Evolutionary conservation across 805 yeast genomes (phyloP).

Genomic region (Pichia membranifaciens): DNA sequence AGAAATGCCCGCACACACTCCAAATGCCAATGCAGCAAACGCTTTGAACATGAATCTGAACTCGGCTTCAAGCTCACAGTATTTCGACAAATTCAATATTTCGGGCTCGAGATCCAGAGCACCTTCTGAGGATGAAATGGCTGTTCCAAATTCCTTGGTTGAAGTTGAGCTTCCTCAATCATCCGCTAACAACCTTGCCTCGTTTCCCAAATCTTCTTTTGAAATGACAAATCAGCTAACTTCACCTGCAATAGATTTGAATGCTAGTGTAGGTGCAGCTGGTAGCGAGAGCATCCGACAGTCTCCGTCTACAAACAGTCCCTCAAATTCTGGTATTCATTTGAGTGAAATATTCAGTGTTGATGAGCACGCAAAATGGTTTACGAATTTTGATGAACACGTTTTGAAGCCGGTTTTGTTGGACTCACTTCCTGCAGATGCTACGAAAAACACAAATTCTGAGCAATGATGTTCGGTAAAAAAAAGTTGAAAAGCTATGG

Average conservation of each 20-base stretch:
- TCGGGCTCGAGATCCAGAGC: constrained; percentile 21
- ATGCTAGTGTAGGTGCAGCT: background rate
- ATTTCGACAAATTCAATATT: constrained; percentile 19
- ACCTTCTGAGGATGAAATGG: constrained; percentile 22
- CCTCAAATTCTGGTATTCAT: constrained; percentile 17
- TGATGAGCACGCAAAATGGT: constrained; percentile 86
- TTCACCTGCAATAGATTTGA: background rate
- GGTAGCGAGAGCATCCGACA: background rate
- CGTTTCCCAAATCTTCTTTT: constrained; percentile 4
- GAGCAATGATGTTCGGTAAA: background rate
- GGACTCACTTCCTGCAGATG: constrained; percentile 44
- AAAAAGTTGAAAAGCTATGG: no score
- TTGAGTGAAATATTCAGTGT: constrained; percentile 30
- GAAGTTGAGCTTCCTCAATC: constrained; percentile 5
- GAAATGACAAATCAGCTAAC: background rate
- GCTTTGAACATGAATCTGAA: constrained; percentile 6
- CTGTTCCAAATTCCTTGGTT: constrained; percentile 12
- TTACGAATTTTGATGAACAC: constrained; percentile 87
- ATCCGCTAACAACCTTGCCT: constrained; percentile 2
- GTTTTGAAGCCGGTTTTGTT: constrained; percentile 87
- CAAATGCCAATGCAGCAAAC: background rate
- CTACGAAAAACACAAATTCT: constrained; percentile 1
- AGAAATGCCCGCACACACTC: constrained; percentile 48
- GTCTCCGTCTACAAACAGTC: background rate
- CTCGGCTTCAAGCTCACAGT: constrained; percentile 13